Base-by-base conservation (phyloP, 192 early-diverging fungal species). In the Coemansia sp. region DNA sequence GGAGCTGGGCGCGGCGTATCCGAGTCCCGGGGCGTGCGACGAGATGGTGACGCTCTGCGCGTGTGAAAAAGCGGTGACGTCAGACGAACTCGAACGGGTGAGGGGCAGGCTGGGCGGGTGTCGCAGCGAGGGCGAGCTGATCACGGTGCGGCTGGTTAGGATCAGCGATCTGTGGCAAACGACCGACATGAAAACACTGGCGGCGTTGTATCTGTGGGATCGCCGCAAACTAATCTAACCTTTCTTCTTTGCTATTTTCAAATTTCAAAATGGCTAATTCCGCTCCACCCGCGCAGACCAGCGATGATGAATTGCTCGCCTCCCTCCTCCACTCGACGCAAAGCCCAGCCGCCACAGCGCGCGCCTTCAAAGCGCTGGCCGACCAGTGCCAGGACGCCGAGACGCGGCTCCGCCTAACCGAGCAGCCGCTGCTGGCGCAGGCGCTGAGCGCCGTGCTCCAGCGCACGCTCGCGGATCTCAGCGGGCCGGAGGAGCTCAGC, bases 11-110 rank as follows among this genome's bases (percentile, higher is more conserved):
- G 48, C 79, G 88, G 69, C 89, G 18, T 92, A 90, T 55, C 90
- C 92, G 11, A 90, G 88, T 23, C 81, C 89, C 1, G 94, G 94
- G 26, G 94, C 90, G 31, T 92, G 87, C 42, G 91, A 93, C 56
- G 94, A 95, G 83, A 86, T 83, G 64, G 55, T 95, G 35, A 73
- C 86, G 31, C 69, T 95, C 3, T 92, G 87, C 77, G 75, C 88
- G 20, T 88, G 89, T 57, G 69, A 85, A 20, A 92, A 93, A 69
- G 37, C 28, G 12, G 59, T 92, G 62, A 43, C 75, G 1, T 31
- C 35, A 8, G 38, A 72, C 2, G 83, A 94, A 23, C 79, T 95
- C 6, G 65, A 75, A 4, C 52, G 60, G 3, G 63, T 95, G 14
- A 82, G 85, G 61, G 92, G 87, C 11, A 85, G 83, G 55, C 59